Evolutionary conservation across 2,329 filamentous ascomycete species (phyloP), one percentile per base, ranked within the genome.

Genomic region (Zelopaecilomyces penicillatus): DNA sequence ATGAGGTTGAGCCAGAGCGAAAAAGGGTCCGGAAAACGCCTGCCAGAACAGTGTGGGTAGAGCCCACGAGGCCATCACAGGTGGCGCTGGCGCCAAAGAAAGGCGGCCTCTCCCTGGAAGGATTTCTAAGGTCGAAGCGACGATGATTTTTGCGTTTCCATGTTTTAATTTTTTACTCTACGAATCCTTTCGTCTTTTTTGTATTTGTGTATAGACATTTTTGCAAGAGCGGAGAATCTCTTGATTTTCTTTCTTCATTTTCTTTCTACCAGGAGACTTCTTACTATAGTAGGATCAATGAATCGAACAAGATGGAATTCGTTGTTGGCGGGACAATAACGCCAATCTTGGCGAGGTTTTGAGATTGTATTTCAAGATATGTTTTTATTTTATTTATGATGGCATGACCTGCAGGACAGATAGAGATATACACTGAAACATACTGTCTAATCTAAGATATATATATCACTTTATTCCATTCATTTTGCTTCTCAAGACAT

Each of bases 91-190:
- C 39, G 30, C 31, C 26, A 45, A 42, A 33, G 9, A 45, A 38
- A 26, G 44, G 43, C 12, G 52, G 50, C n/a, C 27, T 54, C 8
- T 52, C 55, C 1, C 50, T 49, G 50, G 56, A 59, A 30, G 49
- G 50, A 3, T 51, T 55, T 30, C 34, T 57, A 35, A 50, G 55
- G 30, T 53, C 56, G 5, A 59, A 56, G 41, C 48, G 57, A 37
- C 48, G 57, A 34, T 59, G 46, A 53, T 6, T 27, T 7, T 4
- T 5, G 10, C 12, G 3, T 38, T 26, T 19, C 12, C 6, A 10
- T 38, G 10, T 6, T 19, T 38, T 27, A 26, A 26, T 38, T 38
- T 19, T 38, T 38, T 27, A 28, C 8, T 10, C 9, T 38, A 38
- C 29, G 29, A 29, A 38, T 26, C 11, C n/a, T 27, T 5, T 30